Evolutionary conservation across 208 protist genomes (phyloP), one percentile per base, ranked within the genome.

Genomic region (Strigomonas culicis): DNA sequence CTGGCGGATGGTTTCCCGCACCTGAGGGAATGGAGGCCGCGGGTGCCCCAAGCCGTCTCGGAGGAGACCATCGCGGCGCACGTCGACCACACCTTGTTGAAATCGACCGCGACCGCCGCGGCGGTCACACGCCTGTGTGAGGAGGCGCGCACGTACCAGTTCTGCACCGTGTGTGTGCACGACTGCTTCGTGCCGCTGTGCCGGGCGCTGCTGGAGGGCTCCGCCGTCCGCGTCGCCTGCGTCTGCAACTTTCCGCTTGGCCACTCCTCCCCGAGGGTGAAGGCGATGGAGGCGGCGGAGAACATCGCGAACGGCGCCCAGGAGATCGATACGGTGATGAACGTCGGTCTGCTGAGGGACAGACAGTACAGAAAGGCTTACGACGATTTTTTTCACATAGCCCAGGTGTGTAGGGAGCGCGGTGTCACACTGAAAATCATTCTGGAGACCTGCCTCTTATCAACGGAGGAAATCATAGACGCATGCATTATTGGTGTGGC

Each of bases 281-380:
- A 98, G 72, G 86, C 70, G 0, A 75, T 77, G 1, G 96, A 98
- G 72, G 82, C 93, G 7, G 47, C 46, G 28, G 72, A 86, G 34
- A 74, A 69, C 27, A 73, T 97, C 2, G 44, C 59, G 27, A 27
- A 80, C 17, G 97, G 96, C n/a, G 96, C 89, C 2, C 39, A 80
- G 21, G 97, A 98, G 60, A 80, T 98, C 25, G 97, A 98, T 73
- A 97, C 98, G 91, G 97, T 98, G 25, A 68, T 98, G 27, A 97
- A 98, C 73, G 70, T 98, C 21, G 96, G 94, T 32, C 70, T 65
- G 11, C 41, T 98, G 22, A 91, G 95, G 72, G 86, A 91, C 53
- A 80, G 78, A 62, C 68, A 89, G 61, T 98, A 96, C 69, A 4
- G n/a, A 11, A 72, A 73, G 32, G 91, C 98, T 24, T 93, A 85